Conservation (phyloP, 768 basidiomycete species). For the Nidula microcarpa region DNA sequence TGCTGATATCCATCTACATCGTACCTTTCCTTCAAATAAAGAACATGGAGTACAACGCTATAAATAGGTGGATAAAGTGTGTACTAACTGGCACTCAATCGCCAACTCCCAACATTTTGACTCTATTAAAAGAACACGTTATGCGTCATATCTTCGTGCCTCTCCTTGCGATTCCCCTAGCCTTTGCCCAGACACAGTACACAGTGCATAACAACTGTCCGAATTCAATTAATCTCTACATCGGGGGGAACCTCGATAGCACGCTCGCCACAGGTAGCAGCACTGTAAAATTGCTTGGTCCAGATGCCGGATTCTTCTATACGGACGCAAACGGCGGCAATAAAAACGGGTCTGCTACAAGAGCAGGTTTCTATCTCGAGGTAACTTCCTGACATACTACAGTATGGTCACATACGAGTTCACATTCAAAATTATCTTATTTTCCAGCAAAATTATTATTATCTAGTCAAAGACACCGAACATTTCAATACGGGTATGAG, state of each 20-base stretch:
- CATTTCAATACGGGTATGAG: constrained; percentile 28
- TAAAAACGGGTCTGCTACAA: constrained; percentile 10
- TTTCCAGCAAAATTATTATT: constrained; percentile 19
- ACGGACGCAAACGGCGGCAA: constrained; percentile 15
- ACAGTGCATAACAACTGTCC: constrained; percentile 19
- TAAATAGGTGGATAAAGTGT: too few relatives aligned
- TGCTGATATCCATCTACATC: too few relatives aligned
- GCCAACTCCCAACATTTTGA: too few relatives aligned
- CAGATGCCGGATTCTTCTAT: constrained; percentile 14
- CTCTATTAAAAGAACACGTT: too few relatives aligned
- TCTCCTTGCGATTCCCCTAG: too few relatives aligned
- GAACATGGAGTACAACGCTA: too few relatives aligned
- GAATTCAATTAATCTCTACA: constrained; percentile 11
- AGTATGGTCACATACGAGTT: neutral
- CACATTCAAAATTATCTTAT: neutral
- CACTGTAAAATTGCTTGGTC: constrained; percentile 8
- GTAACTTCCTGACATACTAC: neutral
- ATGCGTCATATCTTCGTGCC: too few relatives aligned
- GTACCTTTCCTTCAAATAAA: too few relatives aligned
- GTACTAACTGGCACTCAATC: too few relatives aligned
- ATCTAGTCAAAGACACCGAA: constrained; percentile 22
- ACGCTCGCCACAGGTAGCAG: constrained; percentile 8
- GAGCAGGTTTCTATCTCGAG: constrained; percentile 17
- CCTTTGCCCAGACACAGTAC: constrained; percentile 3
- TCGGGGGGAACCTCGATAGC: constrained; percentile 8